Base-by-base conservation (phyloP, 2,329 filamentous ascomycete genomes). In the Neofusicoccum laricinum region DNA sequence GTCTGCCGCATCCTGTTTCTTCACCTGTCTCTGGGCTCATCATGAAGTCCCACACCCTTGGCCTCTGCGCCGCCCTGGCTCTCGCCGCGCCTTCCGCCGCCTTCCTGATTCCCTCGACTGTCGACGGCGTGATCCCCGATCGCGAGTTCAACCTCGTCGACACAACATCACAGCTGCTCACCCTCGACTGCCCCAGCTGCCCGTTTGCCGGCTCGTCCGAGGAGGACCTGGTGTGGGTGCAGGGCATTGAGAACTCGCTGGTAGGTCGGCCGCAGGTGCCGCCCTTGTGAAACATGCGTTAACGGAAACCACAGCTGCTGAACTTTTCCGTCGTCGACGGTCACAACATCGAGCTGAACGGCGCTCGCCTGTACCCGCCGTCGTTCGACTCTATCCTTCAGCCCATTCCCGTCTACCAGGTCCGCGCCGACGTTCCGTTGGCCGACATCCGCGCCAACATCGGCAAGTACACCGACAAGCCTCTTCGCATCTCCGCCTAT, bases 361-460 rank as follows among this genome's bases (percentile, higher is more conserved):
- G 73, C 50, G 69, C 70, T 38, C 75, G 73, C 61, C 71, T 79
- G n/a, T 78, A 75, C 64, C 77, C 77, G 15, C 77, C 76, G 7
- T 68, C 69, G 6, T 73, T 77, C 63, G 69, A 69, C 63, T 67
- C 69, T 45, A 68, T 71, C 57, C 63, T 68, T n/a, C 66, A 73
- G 34, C 69, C 72, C 19, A 75, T 76, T 67, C 70, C 70, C 55
- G 68, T 77, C 62, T 71, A 71, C 2, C 75, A 78, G 58, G 66
- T 76, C 19, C 70, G 72, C 48, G 68, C 74, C 30, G 65, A 64
- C 32, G 40, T 63, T 19, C 51, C 69, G 15, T 25, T 67, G 25
- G 46, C 61, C 41, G 66, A 68, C 40, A 65, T 68, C 58, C 66
- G 63, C 7, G 45, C 61, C 41, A 59, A 68, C 36, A 57, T 59